phyloP scores from a whole-genome alignment of 129 eudicot genomes.

The Heracleum sosnowskyi region DNA sequence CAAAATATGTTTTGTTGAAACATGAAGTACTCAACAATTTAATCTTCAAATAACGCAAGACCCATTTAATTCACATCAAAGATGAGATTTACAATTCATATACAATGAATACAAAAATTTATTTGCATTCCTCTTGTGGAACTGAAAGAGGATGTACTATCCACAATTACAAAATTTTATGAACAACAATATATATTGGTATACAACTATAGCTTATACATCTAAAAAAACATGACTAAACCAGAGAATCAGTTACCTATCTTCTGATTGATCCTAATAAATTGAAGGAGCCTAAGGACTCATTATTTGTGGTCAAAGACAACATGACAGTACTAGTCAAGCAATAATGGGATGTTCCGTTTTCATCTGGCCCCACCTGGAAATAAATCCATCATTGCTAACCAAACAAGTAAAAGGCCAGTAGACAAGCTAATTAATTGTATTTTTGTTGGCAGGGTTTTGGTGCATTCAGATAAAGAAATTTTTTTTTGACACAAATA shows the following conservation, averaged over 20 bases:
- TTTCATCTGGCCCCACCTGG: conserved; percentile 85
- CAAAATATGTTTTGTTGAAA: background rate
- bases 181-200: background rate
- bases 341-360: conserved; percentile 71
- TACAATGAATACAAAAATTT: background rate
- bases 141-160: background rate
- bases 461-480: background rate
- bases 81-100: background rate
- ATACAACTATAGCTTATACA: background rate
- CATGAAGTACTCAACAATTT: background rate
- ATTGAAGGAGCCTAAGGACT: conserved; percentile 71
- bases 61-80: background rate
- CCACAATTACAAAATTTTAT: background rate
- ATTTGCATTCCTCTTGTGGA: background rate
- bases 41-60: background rate
- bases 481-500: too few relatives aligned
- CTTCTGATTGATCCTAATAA: conserved; percentile 95
- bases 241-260: conserved; percentile 52
- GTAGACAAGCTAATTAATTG: background rate
- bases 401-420: background rate
- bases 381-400: conserved; percentile 1
- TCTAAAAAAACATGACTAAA: background rate
- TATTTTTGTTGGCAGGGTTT: background rate
- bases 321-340: conserved; percentile 93
- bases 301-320: conserved; percentile 78